phyloP scores from a whole-genome alignment of 1,284 basidiomycete genomes.

The Hypsizygus ulmarius region DNA sequence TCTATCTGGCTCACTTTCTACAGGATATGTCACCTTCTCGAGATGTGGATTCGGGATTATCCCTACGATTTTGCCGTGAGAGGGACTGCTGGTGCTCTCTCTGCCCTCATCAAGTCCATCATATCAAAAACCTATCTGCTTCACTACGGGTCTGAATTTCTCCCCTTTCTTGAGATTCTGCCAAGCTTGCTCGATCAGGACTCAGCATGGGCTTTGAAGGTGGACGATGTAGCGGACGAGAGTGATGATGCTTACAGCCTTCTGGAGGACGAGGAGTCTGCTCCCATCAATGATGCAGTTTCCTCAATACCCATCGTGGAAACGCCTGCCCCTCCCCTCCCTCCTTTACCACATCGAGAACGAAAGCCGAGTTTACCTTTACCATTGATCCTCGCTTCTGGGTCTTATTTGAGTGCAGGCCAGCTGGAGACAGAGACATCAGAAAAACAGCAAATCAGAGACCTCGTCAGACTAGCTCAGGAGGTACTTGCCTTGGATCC shows the following conservation, averaged over 20 bases:
- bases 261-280: conserved; percentile 49
- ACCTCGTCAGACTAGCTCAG: conserved; percentile 53
- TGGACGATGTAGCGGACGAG: conserved; percentile 55
- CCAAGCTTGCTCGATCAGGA: conserved; percentile 63
- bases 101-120: conserved; percentile 72
- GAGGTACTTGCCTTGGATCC: conserved; percentile 55
- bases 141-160: conserved; percentile 77
- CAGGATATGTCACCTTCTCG: conserved; percentile 74
- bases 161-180: conserved; percentile 70
- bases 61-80: conserved; percentile 74
- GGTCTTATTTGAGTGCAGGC: conserved; percentile 22
- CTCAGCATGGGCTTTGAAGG: conserved; percentile 65
- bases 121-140: conserved; percentile 74
- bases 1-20: conserved; percentile 6
- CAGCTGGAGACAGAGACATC: conserved; percentile 30
- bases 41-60: conserved; percentile 71
- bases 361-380: conserved; percentile 62
- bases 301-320: conserved; percentile 16
- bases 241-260: conserved; percentile 58
- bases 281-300: conserved; percentile 27
- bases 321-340: conserved; percentile 22
- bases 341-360: conserved; percentile 39
- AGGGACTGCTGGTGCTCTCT: conserved; percentile 67
- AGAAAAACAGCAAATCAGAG: conserved; percentile 58
- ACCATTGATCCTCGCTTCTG: conserved; percentile 29